Evolutionary conservation across 2,329 filamentous ascomycete species (phyloP), one percentile per base, ranked within the genome.

Genomic region (Ilyonectria mors-panacis): DNA sequence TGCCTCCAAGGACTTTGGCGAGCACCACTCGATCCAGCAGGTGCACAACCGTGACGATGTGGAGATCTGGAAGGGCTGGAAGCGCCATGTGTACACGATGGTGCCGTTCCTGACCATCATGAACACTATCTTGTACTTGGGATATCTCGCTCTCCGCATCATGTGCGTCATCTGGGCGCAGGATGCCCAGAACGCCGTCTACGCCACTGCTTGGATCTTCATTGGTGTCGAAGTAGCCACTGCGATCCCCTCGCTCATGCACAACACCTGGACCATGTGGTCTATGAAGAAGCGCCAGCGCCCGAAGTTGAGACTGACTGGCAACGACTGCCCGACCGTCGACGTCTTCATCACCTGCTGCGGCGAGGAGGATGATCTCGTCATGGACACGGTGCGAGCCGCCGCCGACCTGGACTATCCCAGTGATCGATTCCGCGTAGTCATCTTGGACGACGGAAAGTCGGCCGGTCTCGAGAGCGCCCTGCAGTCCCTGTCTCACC

Each of bases 261-360:
- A 89, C 79, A 87, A 88, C 71, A 79, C 84, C 42, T 89, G 86
- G 86, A 88, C 86, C 2, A 85, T 89, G 82, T 83, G 85, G 79
- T 85, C 86, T 0, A 77, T 89, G 69, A 88, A 88, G 78, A 85
- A 85, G 78, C 81, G 88, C 26, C 80, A 81, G 17, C 81, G 87
- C 26, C 86, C 87, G 1, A 86, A 87, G 82, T 77, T 90, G 70
- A 79, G 87, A 28, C 76, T 89, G n/a, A 77, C 77, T 1, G 85
- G 85, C 15, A 79, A 83, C 12, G 79, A 85, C 2, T 82, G 85
- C 4, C 86, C 88, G 0, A 85, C 86, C 1, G 86, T 90, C 4
- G 88, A 90, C 69, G 81, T 88, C 2, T 83, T 90, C 54, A 76
- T 90, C 6, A 87, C 88, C 1, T 88, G 85, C 78, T 90, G 88